Evolutionary conservation across 495 filamentous ascomycete genomes (phyloP).

Genomic region (Rusavskia elegans): DNA sequence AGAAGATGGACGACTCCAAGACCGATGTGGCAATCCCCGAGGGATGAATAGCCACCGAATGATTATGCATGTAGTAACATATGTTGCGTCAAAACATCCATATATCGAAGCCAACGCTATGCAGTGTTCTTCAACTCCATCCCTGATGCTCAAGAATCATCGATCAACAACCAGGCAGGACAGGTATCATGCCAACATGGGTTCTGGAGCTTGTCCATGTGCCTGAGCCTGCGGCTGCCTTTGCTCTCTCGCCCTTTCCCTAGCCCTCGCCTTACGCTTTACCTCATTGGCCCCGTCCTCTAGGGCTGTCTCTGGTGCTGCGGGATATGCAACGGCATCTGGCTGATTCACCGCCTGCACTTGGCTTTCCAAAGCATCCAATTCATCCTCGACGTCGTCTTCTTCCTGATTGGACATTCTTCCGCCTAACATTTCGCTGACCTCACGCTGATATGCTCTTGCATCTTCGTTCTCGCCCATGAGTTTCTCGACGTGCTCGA

Average conservation of each 20-base stretch:
- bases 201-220: conserved; percentile 9
- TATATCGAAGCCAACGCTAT: conserved; percentile 11
- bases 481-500: conserved; percentile 82
- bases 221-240: conserved; percentile 11
- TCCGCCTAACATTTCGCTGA: conserved; percentile 79
- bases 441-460: conserved; percentile 75
- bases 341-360: conserved; percentile 26
- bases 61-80: neutral
- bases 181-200: conserved; percentile 11
- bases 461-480: conserved; percentile 86
- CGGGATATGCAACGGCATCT: conserved; percentile 30
- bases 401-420: conserved; percentile 84
- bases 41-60: no score
- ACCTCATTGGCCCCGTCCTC: conserved; percentile 16
- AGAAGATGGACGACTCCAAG: no score
- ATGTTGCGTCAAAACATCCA: neutral
- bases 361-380: conserved; percentile 64
- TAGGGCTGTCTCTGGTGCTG: conserved; percentile 34
- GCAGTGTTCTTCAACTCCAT: neutral
- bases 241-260: conserved; percentile 24
- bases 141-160: neutral
- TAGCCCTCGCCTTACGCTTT: conserved; percentile 22
- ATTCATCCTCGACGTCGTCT: conserved; percentile 92
- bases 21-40: no score
- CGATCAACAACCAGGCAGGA: neutral